Conservation (phyloP, 2,329 filamentous ascomycete species). For the Microdochium paspali region DNA sequence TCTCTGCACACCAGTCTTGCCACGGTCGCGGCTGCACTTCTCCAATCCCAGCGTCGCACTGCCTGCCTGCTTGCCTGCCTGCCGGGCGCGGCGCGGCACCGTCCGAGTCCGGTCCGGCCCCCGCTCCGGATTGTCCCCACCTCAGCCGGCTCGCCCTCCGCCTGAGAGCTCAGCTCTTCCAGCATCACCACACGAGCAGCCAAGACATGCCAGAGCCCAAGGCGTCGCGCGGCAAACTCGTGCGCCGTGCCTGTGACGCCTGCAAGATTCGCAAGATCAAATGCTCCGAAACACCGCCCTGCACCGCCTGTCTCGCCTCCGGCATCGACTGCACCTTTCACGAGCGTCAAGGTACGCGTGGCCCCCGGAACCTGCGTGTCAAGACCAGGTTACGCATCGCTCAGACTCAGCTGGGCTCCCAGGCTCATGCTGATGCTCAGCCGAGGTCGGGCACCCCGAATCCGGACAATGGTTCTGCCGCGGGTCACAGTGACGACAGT, state of each 20-base stretch:
- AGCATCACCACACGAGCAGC: not conserved
- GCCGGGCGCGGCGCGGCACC: not conserved
- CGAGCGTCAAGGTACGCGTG: slow-evolving; percentile 30
- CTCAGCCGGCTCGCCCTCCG: not conserved
- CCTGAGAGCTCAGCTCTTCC: not conserved
- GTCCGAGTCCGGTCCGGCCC: not conserved
- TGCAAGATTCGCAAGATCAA: slow-evolving; percentile 44
- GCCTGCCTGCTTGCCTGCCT: not conserved
- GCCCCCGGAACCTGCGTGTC: slow-evolving; percentile 34
- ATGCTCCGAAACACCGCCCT: slow-evolving; percentile 37
- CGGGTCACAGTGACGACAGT: slow-evolving; percentile 4
- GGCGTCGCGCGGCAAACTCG: not conserved
- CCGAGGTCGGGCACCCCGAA: slow-evolving; percentile 3
- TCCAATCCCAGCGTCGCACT: not conserved
- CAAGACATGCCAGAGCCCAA: not conserved
- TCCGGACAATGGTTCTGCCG: slow-evolving; percentile 6
- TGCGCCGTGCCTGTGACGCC: slow-evolving; percentile 28
- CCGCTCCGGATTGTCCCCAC: not conserved
- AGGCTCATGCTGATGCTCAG: slow-evolving; percentile 1
- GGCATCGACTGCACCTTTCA: slow-evolving; percentile 41
- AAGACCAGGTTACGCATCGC: slow-evolving; percentile 32
- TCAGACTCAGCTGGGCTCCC: slow-evolving; percentile 12
- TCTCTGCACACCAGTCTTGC: too few species aligned
- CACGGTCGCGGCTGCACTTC: too few species aligned
- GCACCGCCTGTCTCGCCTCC: slow-evolving; percentile 31